Evolutionary conservation across 2,329 filamentous ascomycete genomes (phyloP), one percentile per base, ranked within the genome.

Genomic region (Fusarium sulawesiense): DNA sequence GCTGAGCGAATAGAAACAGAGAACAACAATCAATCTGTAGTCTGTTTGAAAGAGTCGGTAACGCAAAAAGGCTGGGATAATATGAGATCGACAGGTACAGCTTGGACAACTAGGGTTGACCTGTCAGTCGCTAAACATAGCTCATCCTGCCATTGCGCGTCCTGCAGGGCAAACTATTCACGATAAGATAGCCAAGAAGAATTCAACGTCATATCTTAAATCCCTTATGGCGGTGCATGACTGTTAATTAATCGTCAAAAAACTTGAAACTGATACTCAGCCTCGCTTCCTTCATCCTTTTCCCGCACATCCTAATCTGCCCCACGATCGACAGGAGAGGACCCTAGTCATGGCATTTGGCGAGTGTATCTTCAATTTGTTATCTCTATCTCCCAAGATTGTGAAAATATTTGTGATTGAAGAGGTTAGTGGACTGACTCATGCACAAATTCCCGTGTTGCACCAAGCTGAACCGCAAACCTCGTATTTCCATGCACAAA

Each of bases 301-400:
- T 21, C 14, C 11, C 16, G 65, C 65, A 49, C 66, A 70, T 70
- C 61, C 30, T 9, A 70, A 69, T 70, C 66, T 63, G 53, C 66
- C 62, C 56, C 66, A 54, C 45, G 66, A 67, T 69, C 61, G 41
- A 55, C 66, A 69, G 66, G 66, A 70, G 66, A 70, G 25, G 20
- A 53, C 34, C 34, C 34, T 27, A 45, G 37, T 6, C 60, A 23
- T 25, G 16, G 8, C 8, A 9, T 48, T 18, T 44, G 20, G 20
- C 10, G 27, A 32, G 14, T 34, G 14, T 34, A 34, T 34, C 32
- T 34, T 18, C 14, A 34, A 9, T 9, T 18, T 34, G 14, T 5
- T 34, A 34, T 34, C 32, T 34, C 32, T 34, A 9, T 4, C 9
- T 34, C 18, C 14, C 7, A 34, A 32, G 6, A 32, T 8, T 32